These are phyloP conservation scores for Dictyophora rubrovolvata DNA, from an alignment of 768 basidiomycete genomes.

Conservation along the genomic window DNA sequence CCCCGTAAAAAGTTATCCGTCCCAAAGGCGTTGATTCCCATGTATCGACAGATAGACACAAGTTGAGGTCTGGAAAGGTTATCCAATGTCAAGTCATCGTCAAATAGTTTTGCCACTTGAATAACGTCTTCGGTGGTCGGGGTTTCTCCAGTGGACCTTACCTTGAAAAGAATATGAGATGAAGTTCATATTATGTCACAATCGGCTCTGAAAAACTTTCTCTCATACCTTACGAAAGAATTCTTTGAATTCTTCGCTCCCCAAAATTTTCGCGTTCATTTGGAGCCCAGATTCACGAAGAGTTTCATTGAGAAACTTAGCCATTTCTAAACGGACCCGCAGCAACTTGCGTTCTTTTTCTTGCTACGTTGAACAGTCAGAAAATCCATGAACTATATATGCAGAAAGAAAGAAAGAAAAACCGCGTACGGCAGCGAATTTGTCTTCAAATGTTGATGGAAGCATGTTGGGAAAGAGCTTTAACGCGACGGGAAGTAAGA, in stretches of 20 bases:
- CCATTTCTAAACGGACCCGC: constrained; percentile 93
- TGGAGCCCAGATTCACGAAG: constrained; percentile 89
- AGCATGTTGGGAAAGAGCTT: constrained; percentile 99
- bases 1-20: constrained; percentile 97
- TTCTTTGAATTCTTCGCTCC: constrained; percentile 94
- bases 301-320: constrained; percentile 97
- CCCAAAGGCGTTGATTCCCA: constrained; percentile 97
- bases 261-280: constrained; percentile 86
- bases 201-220: background rate
- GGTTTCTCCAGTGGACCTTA: constrained; percentile 89
- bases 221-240: constrained; percentile 95
- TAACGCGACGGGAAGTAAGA: constrained; percentile 89
- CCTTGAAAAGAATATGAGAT: constrained; percentile 29
- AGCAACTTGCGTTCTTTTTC: constrained; percentile 96
- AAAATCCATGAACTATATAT: constrained; percentile 1
- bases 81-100: constrained; percentile 95
- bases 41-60: constrained; percentile 94
- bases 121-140: constrained; percentile 84
- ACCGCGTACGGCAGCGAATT: constrained; percentile 72
- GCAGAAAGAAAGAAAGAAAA: background rate
- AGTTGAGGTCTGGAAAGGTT: constrained; percentile 97
- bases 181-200: background rate
- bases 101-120: constrained; percentile 92
- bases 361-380: constrained; percentile 49
- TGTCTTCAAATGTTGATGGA: constrained; percentile 96